These are phyloP conservation scores for Diutina catenulata DNA, from an alignment of 1,139 yeast species.

Conservation along the genomic window DNA sequence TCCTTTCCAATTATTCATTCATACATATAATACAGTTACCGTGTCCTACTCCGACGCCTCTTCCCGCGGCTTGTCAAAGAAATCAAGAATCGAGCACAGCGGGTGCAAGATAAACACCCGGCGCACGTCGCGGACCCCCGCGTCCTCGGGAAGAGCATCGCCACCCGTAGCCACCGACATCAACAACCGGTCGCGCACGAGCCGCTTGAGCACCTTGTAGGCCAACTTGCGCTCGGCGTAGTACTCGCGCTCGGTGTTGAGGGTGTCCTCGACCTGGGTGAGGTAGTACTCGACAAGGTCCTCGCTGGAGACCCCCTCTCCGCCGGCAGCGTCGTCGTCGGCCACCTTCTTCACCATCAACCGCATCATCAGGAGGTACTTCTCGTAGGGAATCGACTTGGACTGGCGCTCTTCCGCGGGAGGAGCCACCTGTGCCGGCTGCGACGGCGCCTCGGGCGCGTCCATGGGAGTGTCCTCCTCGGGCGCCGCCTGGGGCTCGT, in stretches of 20 bases:
- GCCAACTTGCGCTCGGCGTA: conserved; percentile 62
- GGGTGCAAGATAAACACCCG: conserved; percentile 73
- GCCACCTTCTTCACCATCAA: conserved; percentile 61
- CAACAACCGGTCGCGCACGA: conserved; percentile 77
- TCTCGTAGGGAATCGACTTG: conserved; percentile 64
- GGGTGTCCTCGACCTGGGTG: conserved; percentile 58
- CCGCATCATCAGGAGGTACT: conserved; percentile 77
- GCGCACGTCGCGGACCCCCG: conserved; percentile 12
- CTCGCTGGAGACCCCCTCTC: conserved; percentile 59
- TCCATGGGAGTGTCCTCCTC: conserved; percentile 12
- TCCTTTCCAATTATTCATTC: too few relatives aligned
- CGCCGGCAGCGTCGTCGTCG: conserved; percentile 40
- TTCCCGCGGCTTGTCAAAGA: conserved; percentile 31
- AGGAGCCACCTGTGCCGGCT: conserved; percentile 9
- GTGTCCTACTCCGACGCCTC: too few relatives aligned
- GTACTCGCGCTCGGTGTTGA: conserved; percentile 61
- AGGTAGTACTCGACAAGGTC: conserved; percentile 75
- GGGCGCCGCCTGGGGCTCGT: conserved; percentile 25
- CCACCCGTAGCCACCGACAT: conserved; percentile 63
- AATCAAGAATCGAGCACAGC: conserved; percentile 68
- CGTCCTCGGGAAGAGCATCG: conserved; percentile 15
- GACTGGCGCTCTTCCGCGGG: conserved; percentile 9
- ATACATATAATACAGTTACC: too few relatives aligned
- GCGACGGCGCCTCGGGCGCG: conserved; percentile 8
- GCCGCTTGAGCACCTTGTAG: conserved; percentile 67